phyloP scores from a whole-genome alignment of 2,329 filamentous ascomycete genomes.

The Rachicladosporium sp. region DNA sequence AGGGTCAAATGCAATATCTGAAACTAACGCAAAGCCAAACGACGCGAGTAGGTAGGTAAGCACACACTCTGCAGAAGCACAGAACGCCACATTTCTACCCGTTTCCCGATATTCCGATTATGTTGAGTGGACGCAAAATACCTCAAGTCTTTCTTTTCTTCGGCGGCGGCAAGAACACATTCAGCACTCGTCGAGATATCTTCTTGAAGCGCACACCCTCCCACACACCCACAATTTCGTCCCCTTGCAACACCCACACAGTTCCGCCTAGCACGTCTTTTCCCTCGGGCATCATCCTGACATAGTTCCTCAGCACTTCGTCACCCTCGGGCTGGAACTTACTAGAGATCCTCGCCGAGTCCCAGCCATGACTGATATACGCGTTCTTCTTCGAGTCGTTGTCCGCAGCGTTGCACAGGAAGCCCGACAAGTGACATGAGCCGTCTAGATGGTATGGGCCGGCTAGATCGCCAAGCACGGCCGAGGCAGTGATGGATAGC shows the following conservation, averaged over 20 bases:
- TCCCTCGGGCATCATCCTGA: slow-evolving; percentile 20
- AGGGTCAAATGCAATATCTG: no score
- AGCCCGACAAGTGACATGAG: slow-evolving; percentile 25
- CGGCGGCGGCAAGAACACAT: slow-evolving; percentile 50
- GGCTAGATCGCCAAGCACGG: slow-evolving; percentile 16
- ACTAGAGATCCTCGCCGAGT: slow-evolving; percentile 16
- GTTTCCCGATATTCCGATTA: no score
- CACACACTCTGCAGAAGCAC: no score
- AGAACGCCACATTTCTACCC: no score
- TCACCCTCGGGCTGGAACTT: slow-evolving; percentile 11
- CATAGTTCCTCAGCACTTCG: slow-evolving; percentile 16
- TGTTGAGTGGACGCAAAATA: no score
- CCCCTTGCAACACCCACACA: slow-evolving; percentile 21
- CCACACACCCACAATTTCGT: slow-evolving; percentile 20
- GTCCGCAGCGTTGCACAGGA: slow-evolving; percentile 26
- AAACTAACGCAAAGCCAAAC: no score
- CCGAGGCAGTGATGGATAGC: slow-evolving; percentile 19
- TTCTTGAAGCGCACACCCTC: slow-evolving; percentile 29
- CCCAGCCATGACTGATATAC: slow-evolving; percentile 27
- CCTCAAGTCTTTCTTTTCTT: slow-evolving; percentile 20
- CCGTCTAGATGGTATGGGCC: slow-evolving; percentile 28
- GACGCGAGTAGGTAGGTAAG: no score
- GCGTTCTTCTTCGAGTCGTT: slow-evolving; percentile 18
- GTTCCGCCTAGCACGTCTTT: slow-evolving; percentile 17
- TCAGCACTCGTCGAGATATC: slow-evolving; percentile 50